Conservation (phyloP, 2,329 filamentous ascomycete genomes). For the Penicillium brasilianum region DNA sequence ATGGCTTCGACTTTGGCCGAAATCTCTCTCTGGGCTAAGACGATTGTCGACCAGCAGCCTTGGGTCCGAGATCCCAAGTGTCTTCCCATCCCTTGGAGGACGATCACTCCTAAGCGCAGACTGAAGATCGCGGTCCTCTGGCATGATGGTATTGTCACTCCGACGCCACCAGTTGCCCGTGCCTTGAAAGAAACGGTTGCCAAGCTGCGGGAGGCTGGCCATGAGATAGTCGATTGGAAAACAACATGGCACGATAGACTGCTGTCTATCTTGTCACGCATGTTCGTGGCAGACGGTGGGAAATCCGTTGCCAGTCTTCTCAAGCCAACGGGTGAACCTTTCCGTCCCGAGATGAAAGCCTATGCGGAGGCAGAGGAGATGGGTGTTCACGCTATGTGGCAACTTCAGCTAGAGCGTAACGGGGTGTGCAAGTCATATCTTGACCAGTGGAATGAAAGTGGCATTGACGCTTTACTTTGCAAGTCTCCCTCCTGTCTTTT, state of each 20-base stretch:
- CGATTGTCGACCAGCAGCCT: constrained; percentile 55
- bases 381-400: constrained; percentile 50
- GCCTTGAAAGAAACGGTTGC: constrained; percentile 57
- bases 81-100: constrained; percentile 63
- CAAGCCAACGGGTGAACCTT: constrained; percentile 37
- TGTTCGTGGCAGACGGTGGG: constrained; percentile 1
- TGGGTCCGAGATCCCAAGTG: constrained; percentile 65
- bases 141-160: constrained; percentile 65
- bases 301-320: constrained; percentile 41
- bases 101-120: constrained; percentile 23
- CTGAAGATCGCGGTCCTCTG: constrained; percentile 65
- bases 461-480: constrained; percentile 2
- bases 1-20: constrained; percentile 63
- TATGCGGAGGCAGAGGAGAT: constrained; percentile 53
- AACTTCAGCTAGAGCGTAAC: not conserved
- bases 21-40: constrained; percentile 60
- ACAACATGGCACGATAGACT: constrained; percentile 1
- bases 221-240: constrained; percentile 40
- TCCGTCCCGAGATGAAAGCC: constrained; percentile 55
- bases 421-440: not conserved
- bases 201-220: constrained; percentile 63
- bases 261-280: not conserved
- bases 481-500: not conserved
- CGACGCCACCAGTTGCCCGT: constrained; percentile 66
- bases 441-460: not conserved